Conservation (phyloP, 1,139 yeast genomes). For the Tardiomyces blankii region DNA sequence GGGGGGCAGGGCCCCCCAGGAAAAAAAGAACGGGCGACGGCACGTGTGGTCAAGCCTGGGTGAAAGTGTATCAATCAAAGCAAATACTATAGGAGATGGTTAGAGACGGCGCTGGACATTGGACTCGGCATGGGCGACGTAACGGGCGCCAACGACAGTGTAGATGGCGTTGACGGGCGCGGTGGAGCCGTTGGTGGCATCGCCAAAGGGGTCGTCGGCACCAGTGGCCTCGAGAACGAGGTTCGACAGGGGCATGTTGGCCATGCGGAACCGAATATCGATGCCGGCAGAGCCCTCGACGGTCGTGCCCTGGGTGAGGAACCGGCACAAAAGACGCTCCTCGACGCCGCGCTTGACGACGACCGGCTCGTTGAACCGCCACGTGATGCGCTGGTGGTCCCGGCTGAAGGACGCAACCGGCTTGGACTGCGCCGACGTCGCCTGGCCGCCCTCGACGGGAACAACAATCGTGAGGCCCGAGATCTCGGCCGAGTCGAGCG, state of each 20-base stretch:
- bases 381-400: conserved; percentile 74
- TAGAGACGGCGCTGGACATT: conserved; percentile 11
- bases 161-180: not conserved
- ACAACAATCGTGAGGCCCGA: conserved; percentile 59
- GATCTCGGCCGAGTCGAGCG: conserved; percentile 33
- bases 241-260: conserved; percentile 4
- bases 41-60: too few species aligned
- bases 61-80: too few species aligned
- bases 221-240: not conserved
- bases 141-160: conserved; percentile 1
- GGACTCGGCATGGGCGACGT: conserved; percentile 13
- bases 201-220: not conserved
- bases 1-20: too few species aligned
- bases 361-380: conserved; percentile 59
- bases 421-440: conserved; percentile 66
- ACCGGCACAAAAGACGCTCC: conserved; percentile 31
- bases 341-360: conserved; percentile 58
- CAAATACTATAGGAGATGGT: conserved; percentile 2
- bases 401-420: conserved; percentile 85
- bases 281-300: conserved; percentile 21
- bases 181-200: not conserved
- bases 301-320: conserved; percentile 25
- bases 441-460: conserved; percentile 35
- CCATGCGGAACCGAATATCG: conserved; percentile 18
- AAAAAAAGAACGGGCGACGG: too few species aligned